Conservation (phyloP, 371 early-diverging fungal genomes). For the Syncephalastrum contaminatum region DNA sequence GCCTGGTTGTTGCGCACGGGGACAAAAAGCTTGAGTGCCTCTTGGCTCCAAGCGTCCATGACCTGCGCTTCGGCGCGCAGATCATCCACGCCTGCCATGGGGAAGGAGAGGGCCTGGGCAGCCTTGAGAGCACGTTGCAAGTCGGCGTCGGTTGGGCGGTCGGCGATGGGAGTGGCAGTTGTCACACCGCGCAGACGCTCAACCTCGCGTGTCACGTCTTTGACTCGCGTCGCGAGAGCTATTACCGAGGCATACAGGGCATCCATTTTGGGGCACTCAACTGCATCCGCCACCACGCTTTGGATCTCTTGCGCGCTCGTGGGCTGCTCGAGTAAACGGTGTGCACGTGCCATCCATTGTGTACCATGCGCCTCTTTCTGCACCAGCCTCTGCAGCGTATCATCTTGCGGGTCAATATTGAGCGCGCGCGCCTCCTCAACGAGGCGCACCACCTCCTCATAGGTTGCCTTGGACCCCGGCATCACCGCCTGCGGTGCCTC, state of each 20-base stretch:
- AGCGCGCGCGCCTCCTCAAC: slow-evolving; percentile 13
- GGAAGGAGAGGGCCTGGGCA: slow-evolving; percentile 8
- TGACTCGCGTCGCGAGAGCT: slow-evolving; percentile 10
- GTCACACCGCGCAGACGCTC: slow-evolving; percentile 4
- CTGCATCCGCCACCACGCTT: slow-evolving; percentile 7
- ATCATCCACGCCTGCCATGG: slow-evolving; percentile 4
- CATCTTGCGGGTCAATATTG: neutral
- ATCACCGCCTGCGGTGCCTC: slow-evolving; percentile 6
- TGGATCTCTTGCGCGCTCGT: slow-evolving; percentile 8
- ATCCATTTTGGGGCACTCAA: slow-evolving; percentile 10
- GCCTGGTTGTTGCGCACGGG: slow-evolving; percentile 1
- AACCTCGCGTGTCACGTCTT: slow-evolving; percentile 9
- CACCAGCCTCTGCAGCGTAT: slow-evolving; percentile 7
- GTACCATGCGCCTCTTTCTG: slow-evolving; percentile 5
- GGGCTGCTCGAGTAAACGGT: slow-evolving; percentile 37
- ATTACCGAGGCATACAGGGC: slow-evolving; percentile 9
- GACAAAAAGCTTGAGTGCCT: slow-evolving; percentile 9
- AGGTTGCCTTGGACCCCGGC: neutral
- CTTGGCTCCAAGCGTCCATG: slow-evolving; percentile 13
- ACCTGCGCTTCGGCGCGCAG: slow-evolving; percentile 8
- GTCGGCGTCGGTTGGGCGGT: slow-evolving; percentile 12
- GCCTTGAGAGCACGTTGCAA: slow-evolving; percentile 11
- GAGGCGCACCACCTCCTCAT: slow-evolving; percentile 8
- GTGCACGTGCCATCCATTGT: slow-evolving; percentile 15
- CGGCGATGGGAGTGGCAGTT: neutral